phyloP scores from a whole-genome alignment of 2,329 filamentous ascomycete genomes.

The Aspergillus jensenii region DNA sequence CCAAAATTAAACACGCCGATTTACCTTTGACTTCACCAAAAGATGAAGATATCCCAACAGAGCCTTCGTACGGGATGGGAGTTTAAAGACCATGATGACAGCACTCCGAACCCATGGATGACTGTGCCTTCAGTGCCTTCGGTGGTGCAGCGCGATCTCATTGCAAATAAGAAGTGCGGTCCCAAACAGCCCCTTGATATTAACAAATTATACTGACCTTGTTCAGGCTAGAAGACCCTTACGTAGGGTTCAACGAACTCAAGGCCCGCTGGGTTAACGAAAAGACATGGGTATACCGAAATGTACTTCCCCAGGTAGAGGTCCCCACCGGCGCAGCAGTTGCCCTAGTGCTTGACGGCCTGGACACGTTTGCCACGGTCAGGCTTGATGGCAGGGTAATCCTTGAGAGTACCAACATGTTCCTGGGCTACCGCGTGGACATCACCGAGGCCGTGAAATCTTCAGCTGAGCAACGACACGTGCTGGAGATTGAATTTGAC shows the following conservation, averaged over 20 bases:
- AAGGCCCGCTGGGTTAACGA: constrained; percentile 75
- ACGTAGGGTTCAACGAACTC: constrained; percentile 72
- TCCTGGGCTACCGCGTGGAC: constrained; percentile 68
- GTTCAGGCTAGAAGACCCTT: constrained; percentile 57
- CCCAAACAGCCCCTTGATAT: accelerated
- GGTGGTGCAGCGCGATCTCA: constrained; percentile 42
- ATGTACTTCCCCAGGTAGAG: constrained; percentile 51
- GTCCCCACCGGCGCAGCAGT: constrained; percentile 50
- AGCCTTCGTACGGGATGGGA: constrained; percentile 34
- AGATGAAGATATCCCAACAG: constrained; percentile 20
- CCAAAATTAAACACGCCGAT: not conserved
- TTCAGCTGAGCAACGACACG: constrained; percentile 37
- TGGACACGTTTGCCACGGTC: constrained; percentile 77
- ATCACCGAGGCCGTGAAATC: constrained; percentile 54
- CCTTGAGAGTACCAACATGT: constrained; percentile 76
- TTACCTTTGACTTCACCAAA: not conserved
- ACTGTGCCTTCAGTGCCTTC: constrained; percentile 39
- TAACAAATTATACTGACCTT: too few species aligned
- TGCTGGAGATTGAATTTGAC: constrained; percentile 51
- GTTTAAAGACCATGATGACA: constrained; percentile 35
- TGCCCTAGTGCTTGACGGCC: constrained; percentile 70
- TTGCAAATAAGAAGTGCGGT: constrained; percentile 37
- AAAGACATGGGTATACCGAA: constrained; percentile 68
- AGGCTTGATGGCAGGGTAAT: constrained; percentile 66
- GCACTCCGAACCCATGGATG: constrained; percentile 33